A percentile compares a stretch with the other conserved stretches of the same genome.
phyloP scores from a whole-genome alignment of 139 green algal genomes.

The Spirogloea muscicola region DNA sequence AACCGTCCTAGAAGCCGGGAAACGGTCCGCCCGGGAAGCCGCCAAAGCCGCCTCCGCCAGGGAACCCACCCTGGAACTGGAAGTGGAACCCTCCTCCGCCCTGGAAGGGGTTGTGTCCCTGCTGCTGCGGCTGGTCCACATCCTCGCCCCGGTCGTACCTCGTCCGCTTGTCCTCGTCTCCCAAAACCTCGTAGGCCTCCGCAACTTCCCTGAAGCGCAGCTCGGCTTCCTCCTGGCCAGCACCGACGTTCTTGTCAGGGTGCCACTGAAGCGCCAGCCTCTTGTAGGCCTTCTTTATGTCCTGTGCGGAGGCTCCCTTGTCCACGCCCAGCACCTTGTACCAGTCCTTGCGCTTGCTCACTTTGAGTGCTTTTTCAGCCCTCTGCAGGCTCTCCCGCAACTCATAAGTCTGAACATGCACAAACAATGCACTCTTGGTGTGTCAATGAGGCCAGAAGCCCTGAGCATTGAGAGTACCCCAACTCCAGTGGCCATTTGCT shows the following conservation, averaged over 20 bases:
- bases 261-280: conserved; percentile 49
- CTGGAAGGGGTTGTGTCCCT: conserved; percentile 4
- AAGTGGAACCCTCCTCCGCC: conserved; percentile 31
- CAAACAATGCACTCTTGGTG: too few relatives aligned
- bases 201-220: conserved; percentile 50
- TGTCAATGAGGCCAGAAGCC: too few relatives aligned
- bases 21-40: too few relatives aligned
- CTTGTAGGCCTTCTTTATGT: conserved; percentile 54
- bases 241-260: conserved; percentile 51
- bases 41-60: conserved; percentile 10
- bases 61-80: conserved; percentile 15
- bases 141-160: conserved; percentile 45
- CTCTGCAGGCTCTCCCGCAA: conserved; percentile 2
- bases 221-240: conserved; percentile 55
- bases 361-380: conserved; percentile 44
- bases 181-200: conserved; percentile 53
- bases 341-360: conserved; percentile 49
- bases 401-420: conserved; percentile 1
- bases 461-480: too few relatives aligned
- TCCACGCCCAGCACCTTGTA: conserved; percentile 50
- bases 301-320: conserved; percentile 9
- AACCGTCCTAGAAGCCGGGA: too few relatives aligned
- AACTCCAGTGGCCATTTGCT: too few relatives aligned
- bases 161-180: conserved; percentile 38
- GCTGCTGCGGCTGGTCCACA: conserved; percentile 16